A percentile compares a stretch with the other conserved stretches of the same genome.
phyloP scores from a whole-genome alignment of 2,329 filamentous ascomycete genomes.

The Septoria linicola region DNA sequence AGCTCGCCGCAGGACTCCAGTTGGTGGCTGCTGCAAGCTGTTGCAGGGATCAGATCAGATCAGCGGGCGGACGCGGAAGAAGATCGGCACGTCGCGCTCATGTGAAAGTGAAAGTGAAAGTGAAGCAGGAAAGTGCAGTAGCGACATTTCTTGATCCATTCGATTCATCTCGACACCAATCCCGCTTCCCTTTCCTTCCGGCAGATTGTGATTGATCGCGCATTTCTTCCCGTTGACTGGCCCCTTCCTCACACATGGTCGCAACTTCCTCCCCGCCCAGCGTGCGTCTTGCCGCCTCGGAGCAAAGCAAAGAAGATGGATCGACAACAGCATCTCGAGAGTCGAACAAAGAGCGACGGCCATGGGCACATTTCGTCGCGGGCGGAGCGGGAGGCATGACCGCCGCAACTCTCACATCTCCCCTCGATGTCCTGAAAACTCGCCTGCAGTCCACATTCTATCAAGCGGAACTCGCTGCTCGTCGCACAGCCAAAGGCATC shows the following conservation, averaged over 20 bases:
- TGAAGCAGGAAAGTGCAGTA: not conserved
- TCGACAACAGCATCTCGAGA: constrained; percentile 13
- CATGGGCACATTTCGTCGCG: constrained; percentile 89
- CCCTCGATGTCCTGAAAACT: constrained; percentile 91
- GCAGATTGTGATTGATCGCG: too few relatives aligned
- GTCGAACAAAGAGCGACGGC: constrained; percentile 53
- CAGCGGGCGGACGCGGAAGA: too few relatives aligned
- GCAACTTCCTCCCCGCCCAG: constrained; percentile 12
- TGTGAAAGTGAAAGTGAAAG: too few relatives aligned
- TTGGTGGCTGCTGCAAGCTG: too few relatives aligned
- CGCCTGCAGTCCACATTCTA: constrained; percentile 93
- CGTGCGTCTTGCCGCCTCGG: constrained; percentile 23
- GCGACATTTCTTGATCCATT: too few relatives aligned
- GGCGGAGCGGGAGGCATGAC: constrained; percentile 90
- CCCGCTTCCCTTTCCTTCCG: not conserved
- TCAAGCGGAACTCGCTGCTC: constrained; percentile 73
- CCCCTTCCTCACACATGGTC: constrained; percentile 6
- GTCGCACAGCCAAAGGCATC: constrained; percentile 59
- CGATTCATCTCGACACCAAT: not conserved
- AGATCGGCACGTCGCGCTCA: not conserved
- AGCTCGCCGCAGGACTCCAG: constrained; percentile 4
- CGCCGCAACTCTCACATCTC: constrained; percentile 85
- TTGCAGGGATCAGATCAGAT: not conserved
- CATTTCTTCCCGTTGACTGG: too few relatives aligned
- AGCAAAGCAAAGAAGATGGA: constrained; percentile 32